A percentile compares a stretch with the other conserved stretches of the same genome.
phyloP scores from a whole-genome alignment of 2,329 filamentous ascomycete species.

The Elsinoe ampelina region DNA sequence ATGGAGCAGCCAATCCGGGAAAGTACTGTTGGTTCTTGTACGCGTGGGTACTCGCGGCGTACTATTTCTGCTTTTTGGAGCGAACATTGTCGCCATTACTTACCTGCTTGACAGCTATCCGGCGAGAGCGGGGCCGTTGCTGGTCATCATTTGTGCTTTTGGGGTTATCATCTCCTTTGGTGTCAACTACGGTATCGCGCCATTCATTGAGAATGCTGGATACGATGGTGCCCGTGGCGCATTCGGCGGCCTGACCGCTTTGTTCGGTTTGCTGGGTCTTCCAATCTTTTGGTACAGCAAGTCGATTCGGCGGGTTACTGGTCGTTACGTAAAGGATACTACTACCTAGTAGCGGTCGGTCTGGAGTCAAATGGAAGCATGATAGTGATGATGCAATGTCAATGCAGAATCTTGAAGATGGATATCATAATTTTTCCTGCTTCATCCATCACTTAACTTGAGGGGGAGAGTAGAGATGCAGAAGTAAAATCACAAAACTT shows the following conservation, averaged over 20 bases:
- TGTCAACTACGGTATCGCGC: conserved; percentile 31
- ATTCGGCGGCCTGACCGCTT: not conserved
- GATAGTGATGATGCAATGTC: too few species aligned
- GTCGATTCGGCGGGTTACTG: not conserved
- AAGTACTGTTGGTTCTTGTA: conserved; percentile 22
- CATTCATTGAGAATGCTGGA: conserved; percentile 25
- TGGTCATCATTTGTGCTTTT: conserved; percentile 40
- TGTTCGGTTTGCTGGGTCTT: not conserved
- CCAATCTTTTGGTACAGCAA: not conserved
- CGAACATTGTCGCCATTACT: conserved; percentile 38
- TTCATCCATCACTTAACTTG: too few species aligned
- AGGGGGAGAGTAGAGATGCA: too few species aligned
- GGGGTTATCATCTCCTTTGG: conserved; percentile 40
- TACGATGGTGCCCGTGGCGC: conserved; percentile 26
- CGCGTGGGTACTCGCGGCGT: conserved; percentile 20
- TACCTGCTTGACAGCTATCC: conserved; percentile 40
- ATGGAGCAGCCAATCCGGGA: conserved; percentile 24
- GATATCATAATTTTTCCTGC: too few species aligned
- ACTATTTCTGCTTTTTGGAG: conserved; percentile 32
- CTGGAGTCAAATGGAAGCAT: not conserved
- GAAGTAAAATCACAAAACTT: too few species aligned
- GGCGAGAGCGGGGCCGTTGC: conserved; percentile 32
- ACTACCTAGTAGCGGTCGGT: not conserved
- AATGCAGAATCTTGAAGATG: too few species aligned
- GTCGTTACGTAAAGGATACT: not conserved